These are phyloP conservation scores for Quercus bicolor DNA, from an alignment of 306 rosid genomes.

Conservation along the genomic window DNA sequence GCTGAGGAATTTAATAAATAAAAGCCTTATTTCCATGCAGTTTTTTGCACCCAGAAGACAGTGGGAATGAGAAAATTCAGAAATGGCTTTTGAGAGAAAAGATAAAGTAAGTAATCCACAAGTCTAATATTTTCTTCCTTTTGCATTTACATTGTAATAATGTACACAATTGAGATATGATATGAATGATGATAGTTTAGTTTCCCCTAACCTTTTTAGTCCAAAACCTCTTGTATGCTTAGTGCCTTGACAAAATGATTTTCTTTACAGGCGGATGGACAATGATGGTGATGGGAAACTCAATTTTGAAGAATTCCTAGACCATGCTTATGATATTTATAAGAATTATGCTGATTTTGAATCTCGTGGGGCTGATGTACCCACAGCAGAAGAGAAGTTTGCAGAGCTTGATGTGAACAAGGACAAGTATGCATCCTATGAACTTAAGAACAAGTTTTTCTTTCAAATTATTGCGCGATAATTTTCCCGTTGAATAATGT, in stretches of 20 bases:
- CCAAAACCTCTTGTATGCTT: neutral
- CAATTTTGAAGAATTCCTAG: slow-evolving; percentile 45
- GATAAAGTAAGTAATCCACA: slow-evolving; percentile 39
- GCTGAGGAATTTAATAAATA: neutral
- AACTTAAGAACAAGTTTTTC: neutral
- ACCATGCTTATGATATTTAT: slow-evolving; percentile 37
- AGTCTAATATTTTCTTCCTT: neutral
- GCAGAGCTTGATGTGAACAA: slow-evolving; percentile 60
- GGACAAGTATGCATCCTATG: slow-evolving; percentile 40
- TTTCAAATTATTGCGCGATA: neutral
- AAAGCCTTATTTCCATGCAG: slow-evolving; percentile 28
- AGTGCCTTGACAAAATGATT: neutral
- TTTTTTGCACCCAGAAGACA: slow-evolving; percentile 80
- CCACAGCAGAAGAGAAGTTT: slow-evolving; percentile 42
- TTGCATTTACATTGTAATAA: neutral
- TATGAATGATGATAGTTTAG: neutral
- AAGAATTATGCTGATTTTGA: slow-evolving; percentile 53
- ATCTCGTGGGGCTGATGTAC: slow-evolving; percentile 27
- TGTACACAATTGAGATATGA: neutral
- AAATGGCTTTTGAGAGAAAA: slow-evolving; percentile 61
- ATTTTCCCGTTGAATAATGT: neutral
- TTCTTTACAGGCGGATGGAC: slow-evolving; percentile 52
- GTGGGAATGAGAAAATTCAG: slow-evolving; percentile 39
- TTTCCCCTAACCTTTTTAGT: neutral
- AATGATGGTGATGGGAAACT: slow-evolving; percentile 55